Percentiles rank a stretch among this genome's conserved stretches.
Evolutionary conservation across 306 rosid species (phyloP).

Genomic region (Rubus parviflorus): DNA sequence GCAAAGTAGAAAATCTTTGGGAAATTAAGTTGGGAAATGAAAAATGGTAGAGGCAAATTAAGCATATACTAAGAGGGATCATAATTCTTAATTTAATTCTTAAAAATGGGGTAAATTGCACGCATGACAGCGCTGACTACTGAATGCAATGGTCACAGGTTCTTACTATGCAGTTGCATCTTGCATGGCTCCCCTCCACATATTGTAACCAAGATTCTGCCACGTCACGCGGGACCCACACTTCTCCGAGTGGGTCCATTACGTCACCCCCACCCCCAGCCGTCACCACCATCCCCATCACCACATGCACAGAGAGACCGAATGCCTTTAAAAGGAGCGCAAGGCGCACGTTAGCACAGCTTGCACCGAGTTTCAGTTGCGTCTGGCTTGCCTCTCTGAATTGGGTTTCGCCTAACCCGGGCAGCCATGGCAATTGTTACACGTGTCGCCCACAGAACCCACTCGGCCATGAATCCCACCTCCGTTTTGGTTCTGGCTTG

Average conservation of each 20-base stretch:
- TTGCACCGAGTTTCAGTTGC: not conserved
- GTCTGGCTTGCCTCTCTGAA: slow-evolving; percentile 8
- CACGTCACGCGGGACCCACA: not conserved
- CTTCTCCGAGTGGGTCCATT: not conserved
- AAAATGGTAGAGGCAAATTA: too few relatives aligned
- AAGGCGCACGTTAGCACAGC: not conserved
- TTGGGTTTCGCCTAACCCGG: not conserved
- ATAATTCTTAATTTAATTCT: too few relatives aligned
- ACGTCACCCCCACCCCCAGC: not conserved
- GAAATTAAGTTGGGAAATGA: too few relatives aligned
- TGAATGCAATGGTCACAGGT: not conserved
- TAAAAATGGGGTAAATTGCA: not conserved
- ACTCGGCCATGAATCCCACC: not conserved
- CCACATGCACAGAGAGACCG: not conserved
- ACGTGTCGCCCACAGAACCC: not conserved
- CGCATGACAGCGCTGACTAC: not conserved
- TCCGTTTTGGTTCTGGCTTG: not conserved
- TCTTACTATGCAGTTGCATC: not conserved
- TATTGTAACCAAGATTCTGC: slow-evolving; percentile 13
- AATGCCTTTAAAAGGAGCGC: not conserved
- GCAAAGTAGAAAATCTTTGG: too few relatives aligned
- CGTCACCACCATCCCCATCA: not conserved
- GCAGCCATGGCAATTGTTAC: slow-evolving; percentile 9
- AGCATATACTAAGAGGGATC: too few relatives aligned
- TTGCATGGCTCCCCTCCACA: slow-evolving; percentile 15